Conservation (phyloP, 495 filamentous ascomycete species). For the Tuber aestivum region DNA sequence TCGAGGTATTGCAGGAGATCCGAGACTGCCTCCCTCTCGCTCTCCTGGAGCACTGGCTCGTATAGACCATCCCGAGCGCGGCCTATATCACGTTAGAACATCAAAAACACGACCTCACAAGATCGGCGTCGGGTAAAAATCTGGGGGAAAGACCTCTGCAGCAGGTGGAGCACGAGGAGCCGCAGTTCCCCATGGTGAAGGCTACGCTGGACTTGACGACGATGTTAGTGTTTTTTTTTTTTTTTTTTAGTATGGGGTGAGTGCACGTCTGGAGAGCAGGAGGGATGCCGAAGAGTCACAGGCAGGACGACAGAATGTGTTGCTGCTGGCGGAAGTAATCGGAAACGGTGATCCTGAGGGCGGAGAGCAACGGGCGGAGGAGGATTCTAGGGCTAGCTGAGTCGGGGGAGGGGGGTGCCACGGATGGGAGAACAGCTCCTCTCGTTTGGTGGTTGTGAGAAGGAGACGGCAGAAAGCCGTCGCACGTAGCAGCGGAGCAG, state of each 20-base stretch:
- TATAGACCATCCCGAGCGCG: slow-evolving; percentile 90
- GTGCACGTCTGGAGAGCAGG: slow-evolving; percentile 1
- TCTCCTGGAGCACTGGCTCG: slow-evolving; percentile 91
- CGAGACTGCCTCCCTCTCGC: slow-evolving; percentile 93
- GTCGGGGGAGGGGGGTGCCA: slow-evolving; percentile 15
- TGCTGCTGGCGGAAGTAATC: slow-evolving; percentile 9
- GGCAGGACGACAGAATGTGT: slow-evolving; percentile 34
- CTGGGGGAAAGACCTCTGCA: slow-evolving; percentile 48
- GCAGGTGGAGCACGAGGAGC: slow-evolving; percentile 51
- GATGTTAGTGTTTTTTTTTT: slow-evolving; percentile 20
- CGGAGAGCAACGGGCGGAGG: not conserved
- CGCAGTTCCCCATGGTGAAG: slow-evolving; percentile 45
- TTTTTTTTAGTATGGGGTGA: not conserved
- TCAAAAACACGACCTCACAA: slow-evolving; percentile 31
- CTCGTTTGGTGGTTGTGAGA: slow-evolving; percentile 23
- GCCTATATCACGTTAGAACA: slow-evolving; percentile 48
- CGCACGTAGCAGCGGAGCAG: slow-evolving; percentile 33
- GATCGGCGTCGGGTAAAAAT: slow-evolving; percentile 6
- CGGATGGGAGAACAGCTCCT: slow-evolving; percentile 14
- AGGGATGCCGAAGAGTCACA: slow-evolving; percentile 34
- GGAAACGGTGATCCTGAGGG: slow-evolving; percentile 3
- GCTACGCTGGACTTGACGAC: slow-evolving; percentile 22
- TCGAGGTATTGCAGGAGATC: slow-evolving; percentile 92
- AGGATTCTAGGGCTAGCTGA: slow-evolving; percentile 1
- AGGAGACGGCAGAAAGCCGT: slow-evolving; percentile 11